Base-by-base conservation (phyloP, 1,284 basidiomycete species). In the Cronartium ribicola region DNA sequence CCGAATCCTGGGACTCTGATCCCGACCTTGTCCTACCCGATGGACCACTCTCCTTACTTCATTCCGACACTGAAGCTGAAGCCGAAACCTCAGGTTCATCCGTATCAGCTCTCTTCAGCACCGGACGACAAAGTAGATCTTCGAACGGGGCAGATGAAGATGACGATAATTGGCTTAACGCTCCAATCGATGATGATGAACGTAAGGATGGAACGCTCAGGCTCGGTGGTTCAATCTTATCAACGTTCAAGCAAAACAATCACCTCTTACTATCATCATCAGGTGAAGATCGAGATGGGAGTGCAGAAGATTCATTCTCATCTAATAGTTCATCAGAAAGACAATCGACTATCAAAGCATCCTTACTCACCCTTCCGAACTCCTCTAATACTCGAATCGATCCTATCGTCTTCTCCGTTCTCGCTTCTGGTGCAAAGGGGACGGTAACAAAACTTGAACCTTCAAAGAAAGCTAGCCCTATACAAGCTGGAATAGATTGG, bases 1-100 rank as follows among this genome's bases (percentile, higher is more conserved):
- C 70, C 51, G 70, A 73, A 73, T 73, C 70, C 6, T 73, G 70
- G 70, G 70, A 73, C 55, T 66, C 70, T 5, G 70, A 73, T 43
- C 70, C 70, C 48, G 70, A 73, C 36, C 20, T 73, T 8, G 37
- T 73, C 20, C n/a, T 73, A 7, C 70, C 70, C 22, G 70, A 73
- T 59, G 70, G 70, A 10, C 70, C 70, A 43, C 51, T 73, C 29
- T 66, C 63, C 37, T 39, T 71, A 20, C 51, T 73, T 48, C 51
- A 73, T 22, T 73, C 70, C 10, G 70, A 73, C n/a, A 66, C 70
- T 22, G 70, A 73, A 66, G 22, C 29, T 37, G 70, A 73, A 44
- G 22, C 64, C 17, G 62, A 66, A 41, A 66, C 70, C 5, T 66
- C 70, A 8, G 55, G 40, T 2, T 66, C 70, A 7, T 66, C 70